These are phyloP conservation scores for Penicillium sp. DNA, from an alignment of 2,329 filamentous ascomycete genomes.

Conservation along the genomic window DNA sequence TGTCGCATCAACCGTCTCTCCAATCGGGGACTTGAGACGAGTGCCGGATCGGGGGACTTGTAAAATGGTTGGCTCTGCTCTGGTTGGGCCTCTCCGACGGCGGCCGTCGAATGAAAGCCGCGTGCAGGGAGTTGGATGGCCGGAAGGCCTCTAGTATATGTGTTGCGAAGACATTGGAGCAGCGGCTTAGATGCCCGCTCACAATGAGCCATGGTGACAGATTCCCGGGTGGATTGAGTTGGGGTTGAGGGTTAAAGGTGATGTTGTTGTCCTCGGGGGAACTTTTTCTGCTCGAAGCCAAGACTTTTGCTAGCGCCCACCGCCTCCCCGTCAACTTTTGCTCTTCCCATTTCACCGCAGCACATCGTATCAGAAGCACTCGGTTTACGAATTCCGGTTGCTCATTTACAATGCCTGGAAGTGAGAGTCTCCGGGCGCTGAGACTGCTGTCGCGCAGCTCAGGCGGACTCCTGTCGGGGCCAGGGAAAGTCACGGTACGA, in stretches of 20 bases:
- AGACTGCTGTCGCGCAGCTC: conserved; percentile 38
- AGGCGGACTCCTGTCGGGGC: conserved; percentile 31
- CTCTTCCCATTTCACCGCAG: conserved; percentile 18
- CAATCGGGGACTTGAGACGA: conserved; percentile 58
- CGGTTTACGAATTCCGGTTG: conserved; percentile 4
- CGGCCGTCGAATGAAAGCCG: conserved; percentile 47
- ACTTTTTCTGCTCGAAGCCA: conserved; percentile 37
- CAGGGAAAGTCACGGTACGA: conserved; percentile 36
- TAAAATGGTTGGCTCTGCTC: conserved; percentile 40
- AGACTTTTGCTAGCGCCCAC: conserved; percentile 32
- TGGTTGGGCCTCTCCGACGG: conserved; percentile 43
- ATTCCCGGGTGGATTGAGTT: conserved; percentile 10
- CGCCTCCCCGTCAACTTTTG: conserved; percentile 34
- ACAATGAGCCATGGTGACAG: conserved; percentile 38
- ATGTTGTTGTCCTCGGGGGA: conserved; percentile 29
- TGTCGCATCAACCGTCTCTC: conserved; percentile 64
- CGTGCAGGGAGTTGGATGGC: conserved; percentile 39
- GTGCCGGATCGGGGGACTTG: conserved; percentile 56
- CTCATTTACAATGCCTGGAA: conserved; percentile 33
- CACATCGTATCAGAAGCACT: conserved; percentile 9
- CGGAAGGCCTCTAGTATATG: conserved; percentile 31
- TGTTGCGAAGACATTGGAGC: conserved; percentile 39
- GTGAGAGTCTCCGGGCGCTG: conserved; percentile 33
- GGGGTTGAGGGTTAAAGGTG: conserved; percentile 16
- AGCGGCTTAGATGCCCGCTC: conserved; percentile 42